These are phyloP conservation scores for Rhizopus sp. DNA, from an alignment of 371 early-diverging fungal species.

Conservation along the genomic window DNA sequence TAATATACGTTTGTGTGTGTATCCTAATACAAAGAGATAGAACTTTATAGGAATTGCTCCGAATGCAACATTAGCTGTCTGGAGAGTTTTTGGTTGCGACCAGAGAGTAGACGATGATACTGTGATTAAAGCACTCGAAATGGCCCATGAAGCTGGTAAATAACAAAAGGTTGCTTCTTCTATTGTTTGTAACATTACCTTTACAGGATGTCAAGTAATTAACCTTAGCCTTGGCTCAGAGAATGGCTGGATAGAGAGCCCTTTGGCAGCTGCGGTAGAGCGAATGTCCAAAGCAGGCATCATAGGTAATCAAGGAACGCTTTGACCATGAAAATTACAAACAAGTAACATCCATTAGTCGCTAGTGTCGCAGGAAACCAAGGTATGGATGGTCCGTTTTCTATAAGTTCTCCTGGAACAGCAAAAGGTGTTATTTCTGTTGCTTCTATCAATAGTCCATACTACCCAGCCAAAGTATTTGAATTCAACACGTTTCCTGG, in stretches of 20 bases:
- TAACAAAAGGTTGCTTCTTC: slow-evolving; percentile 55
- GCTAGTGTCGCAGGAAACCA: slow-evolving; percentile 61
- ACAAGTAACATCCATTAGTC: slow-evolving; percentile 24
- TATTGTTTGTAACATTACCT: slow-evolving; percentile 43
- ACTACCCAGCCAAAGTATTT: slow-evolving; percentile 14
- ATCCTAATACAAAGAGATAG: slow-evolving; percentile 35
- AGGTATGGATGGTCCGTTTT: slow-evolving; percentile 51
- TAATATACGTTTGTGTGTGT: no score
- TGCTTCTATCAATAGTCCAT: slow-evolving; percentile 60
- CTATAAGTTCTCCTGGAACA: slow-evolving; percentile 50
- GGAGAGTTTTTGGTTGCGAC: slow-evolving; percentile 64
- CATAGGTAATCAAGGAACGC: slow-evolving; percentile 39
- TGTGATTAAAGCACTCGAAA: slow-evolving; percentile 63
- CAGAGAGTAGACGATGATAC: slow-evolving; percentile 57
- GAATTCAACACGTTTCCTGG: slow-evolving; percentile 15
- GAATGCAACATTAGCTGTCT: slow-evolving; percentile 53
- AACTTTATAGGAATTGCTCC: slow-evolving; percentile 67
- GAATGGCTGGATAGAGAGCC: slow-evolving; percentile 37
- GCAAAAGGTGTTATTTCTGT: slow-evolving; percentile 53
- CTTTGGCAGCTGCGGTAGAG: slow-evolving; percentile 42
- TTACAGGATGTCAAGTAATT: slow-evolving; percentile 54
- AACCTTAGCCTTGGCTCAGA: slow-evolving; percentile 69
- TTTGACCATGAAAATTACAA: slow-evolving; percentile 21
- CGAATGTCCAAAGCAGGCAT: slow-evolving; percentile 22
- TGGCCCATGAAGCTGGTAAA: slow-evolving; percentile 53